phyloP scores from a whole-genome alignment of 345 rosid species.

The Heritiera littoralis region DNA sequence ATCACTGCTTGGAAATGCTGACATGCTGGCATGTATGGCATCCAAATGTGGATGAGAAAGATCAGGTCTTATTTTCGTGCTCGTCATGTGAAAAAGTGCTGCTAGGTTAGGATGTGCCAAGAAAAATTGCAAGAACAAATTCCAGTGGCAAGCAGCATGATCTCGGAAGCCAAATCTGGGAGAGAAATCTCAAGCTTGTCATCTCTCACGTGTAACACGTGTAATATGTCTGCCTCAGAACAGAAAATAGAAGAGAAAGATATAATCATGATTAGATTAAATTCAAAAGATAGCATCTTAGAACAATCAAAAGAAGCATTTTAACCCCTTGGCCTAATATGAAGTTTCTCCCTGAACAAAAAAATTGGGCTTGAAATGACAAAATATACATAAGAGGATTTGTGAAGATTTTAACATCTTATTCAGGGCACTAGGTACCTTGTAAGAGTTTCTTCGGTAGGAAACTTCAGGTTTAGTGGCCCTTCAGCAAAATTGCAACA shows the following conservation, averaged over 20 bases:
- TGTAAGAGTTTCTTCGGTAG: background rate
- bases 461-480: background rate
- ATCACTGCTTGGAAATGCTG: background rate
- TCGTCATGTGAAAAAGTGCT: background rate
- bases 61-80: background rate
- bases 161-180: background rate
- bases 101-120: background rate
- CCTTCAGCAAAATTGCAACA: background rate
- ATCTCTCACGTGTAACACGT: background rate
- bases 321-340: background rate
- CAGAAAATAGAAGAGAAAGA: background rate
- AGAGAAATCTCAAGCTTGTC: background rate
- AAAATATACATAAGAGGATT: background rate
- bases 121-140: conserved; percentile 1
- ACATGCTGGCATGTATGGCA: background rate
- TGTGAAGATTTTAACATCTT: background rate
- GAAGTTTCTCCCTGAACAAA: background rate
- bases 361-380: background rate
- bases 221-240: background rate
- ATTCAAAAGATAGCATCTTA: background rate
- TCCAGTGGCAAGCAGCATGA: background rate
- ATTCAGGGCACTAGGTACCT: background rate
- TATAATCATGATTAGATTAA: background rate
- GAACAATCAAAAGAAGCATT: background rate
- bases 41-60: background rate